A percentile compares a stretch with the other conserved stretches of the same genome.
These are phyloP conservation scores for Terana coerulea DNA, from an alignment of 768 basidiomycete species.

Conservation along the genomic window DNA sequence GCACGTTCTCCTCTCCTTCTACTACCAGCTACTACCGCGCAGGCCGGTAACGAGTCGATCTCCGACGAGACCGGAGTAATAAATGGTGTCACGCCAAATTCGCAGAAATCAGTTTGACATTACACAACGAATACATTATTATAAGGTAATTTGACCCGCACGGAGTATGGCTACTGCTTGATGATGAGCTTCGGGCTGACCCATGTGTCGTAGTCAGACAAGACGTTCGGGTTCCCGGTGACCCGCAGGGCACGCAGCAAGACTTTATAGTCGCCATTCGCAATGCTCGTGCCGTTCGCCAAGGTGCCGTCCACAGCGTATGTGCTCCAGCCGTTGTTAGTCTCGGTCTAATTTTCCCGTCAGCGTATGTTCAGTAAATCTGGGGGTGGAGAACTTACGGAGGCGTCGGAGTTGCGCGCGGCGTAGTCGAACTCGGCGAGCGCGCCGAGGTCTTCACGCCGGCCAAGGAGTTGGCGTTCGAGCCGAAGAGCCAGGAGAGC, in stretches of 20 bases:
- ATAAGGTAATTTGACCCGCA: too few relatives aligned
- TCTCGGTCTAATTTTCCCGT: too few relatives aligned
- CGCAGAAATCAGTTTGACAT: too few relatives aligned
- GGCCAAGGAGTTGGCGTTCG: constrained; percentile 36
- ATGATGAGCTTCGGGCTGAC: constrained; percentile 20
- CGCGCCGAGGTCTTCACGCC: constrained; percentile 39
- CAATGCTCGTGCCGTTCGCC: constrained; percentile 35
- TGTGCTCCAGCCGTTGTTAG: constrained; percentile 27
- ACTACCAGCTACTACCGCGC: too few relatives aligned
- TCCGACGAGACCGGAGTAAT: too few relatives aligned
- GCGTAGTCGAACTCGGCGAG: constrained; percentile 43
- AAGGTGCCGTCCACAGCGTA: constrained; percentile 25
- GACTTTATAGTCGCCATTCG: constrained; percentile 38
- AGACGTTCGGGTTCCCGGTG: constrained; percentile 35
- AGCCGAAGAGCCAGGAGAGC: constrained; percentile 37
- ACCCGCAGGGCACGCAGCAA: constrained; percentile 39
- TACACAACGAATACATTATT: too few relatives aligned
- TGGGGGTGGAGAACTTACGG: constrained; percentile 16
- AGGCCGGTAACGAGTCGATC: too few relatives aligned
- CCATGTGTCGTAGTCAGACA: constrained; percentile 42
- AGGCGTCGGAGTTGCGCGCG: constrained; percentile 38
- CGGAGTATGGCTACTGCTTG: too few relatives aligned
- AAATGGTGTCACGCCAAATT: too few relatives aligned
- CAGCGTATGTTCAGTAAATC: too few relatives aligned
- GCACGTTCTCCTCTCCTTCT: too few relatives aligned